Conservation (phyloP, 2,329 filamentous ascomycete species). For the Colletotrichum sojae region DNA sequence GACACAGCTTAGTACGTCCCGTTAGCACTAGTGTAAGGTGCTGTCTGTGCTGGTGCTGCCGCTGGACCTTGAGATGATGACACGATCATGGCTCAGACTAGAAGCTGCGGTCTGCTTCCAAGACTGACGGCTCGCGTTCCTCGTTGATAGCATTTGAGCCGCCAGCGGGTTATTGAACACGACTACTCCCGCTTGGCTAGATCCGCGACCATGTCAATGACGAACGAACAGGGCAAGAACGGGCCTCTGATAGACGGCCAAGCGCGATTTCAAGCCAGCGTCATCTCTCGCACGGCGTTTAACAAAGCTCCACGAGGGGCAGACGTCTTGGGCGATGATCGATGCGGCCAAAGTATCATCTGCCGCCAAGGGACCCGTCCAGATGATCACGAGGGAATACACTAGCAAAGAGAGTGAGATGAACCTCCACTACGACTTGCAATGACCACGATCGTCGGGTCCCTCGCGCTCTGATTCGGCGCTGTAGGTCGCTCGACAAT, state of each 20-base stretch:
- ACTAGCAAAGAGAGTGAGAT: constrained; percentile 8
- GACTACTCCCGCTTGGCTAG: constrained; percentile 27
- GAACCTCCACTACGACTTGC: constrained; percentile 21
- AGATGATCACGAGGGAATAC: constrained; percentile 26
- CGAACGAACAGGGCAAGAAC: constrained; percentile 27
- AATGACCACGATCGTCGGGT: constrained; percentile 17
- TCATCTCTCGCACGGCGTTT: constrained; percentile 35
- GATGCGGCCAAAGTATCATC: constrained; percentile 28
- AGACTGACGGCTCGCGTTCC: constrained; percentile 8
- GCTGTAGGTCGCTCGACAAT: constrained; percentile 27
- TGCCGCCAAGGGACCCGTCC: constrained; percentile 30
- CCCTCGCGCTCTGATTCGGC: constrained; percentile 23
- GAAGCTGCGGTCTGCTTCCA: constrained; percentile 17
- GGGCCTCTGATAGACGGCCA: constrained; percentile 34
- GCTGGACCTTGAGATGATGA: neutral
- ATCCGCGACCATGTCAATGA: constrained; percentile 31
- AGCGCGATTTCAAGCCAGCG: constrained; percentile 27
- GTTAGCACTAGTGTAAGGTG: constrained; percentile 8
- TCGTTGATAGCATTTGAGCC: constrained; percentile 12
- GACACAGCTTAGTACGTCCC: constrained; percentile 5
- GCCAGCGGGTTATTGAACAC: constrained; percentile 21
- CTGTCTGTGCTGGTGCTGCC: neutral
- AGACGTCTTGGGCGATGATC: constrained; percentile 8
- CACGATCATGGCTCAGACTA: constrained; percentile 11
- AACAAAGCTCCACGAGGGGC: constrained; percentile 24